Percentiles rank a stretch among this genome's conserved stretches.
phyloP scores from a whole-genome alignment of 2,329 filamentous ascomycete species.

The Cyphellophora europaea region DNA sequence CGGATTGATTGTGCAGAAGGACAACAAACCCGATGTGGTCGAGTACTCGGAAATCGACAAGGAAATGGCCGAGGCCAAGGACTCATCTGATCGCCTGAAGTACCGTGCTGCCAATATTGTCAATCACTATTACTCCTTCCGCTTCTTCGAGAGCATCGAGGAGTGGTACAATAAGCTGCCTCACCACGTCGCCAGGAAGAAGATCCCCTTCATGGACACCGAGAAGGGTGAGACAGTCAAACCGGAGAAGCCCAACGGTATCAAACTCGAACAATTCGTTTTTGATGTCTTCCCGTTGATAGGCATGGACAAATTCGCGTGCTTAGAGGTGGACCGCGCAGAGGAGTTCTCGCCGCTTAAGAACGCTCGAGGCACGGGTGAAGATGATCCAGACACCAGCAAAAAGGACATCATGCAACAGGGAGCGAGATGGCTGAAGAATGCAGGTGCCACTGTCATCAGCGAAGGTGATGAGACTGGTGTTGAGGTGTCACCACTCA shows the following conservation, averaged over 20 bases:
- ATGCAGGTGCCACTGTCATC: slow-evolving; percentile 64
- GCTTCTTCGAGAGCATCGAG: slow-evolving; percentile 84
- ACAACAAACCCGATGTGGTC: slow-evolving; percentile 92
- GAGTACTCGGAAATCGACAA: slow-evolving; percentile 97
- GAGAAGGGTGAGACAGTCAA: slow-evolving; percentile 72
- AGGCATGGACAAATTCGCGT: slow-evolving; percentile 79
- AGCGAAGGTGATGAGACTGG: slow-evolving; percentile 56
- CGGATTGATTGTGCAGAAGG: slow-evolving; percentile 87
- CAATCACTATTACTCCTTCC: slow-evolving; percentile 98
- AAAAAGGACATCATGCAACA: slow-evolving; percentile 82
- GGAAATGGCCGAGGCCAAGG: slow-evolving; percentile 79
- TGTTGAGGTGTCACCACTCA: slow-evolving; percentile 82
- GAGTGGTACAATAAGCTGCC: slow-evolving; percentile 77
- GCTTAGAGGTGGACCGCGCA: slow-evolving; percentile 89
- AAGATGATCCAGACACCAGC: slow-evolving; percentile 92
- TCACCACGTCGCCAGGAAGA: slow-evolving; percentile 95
- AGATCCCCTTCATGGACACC: slow-evolving; percentile 80
- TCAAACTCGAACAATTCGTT: slow-evolving; percentile 98
- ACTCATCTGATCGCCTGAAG: slow-evolving; percentile 75
- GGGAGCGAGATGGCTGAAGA: slow-evolving; percentile 75
- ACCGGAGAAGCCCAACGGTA: slow-evolving; percentile 89
- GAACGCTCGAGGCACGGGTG: slow-evolving; percentile 74
- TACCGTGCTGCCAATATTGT: slow-evolving; percentile 99
- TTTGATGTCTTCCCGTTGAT: slow-evolving; percentile 96
- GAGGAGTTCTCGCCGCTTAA: slow-evolving; percentile 98